A percentile compares a stretch with the other conserved stretches of the same genome.
These are phyloP conservation scores for Wickerhamomyces kurtzmanii DNA, from an alignment of 805 yeast species.

Conservation along the genomic window DNA sequence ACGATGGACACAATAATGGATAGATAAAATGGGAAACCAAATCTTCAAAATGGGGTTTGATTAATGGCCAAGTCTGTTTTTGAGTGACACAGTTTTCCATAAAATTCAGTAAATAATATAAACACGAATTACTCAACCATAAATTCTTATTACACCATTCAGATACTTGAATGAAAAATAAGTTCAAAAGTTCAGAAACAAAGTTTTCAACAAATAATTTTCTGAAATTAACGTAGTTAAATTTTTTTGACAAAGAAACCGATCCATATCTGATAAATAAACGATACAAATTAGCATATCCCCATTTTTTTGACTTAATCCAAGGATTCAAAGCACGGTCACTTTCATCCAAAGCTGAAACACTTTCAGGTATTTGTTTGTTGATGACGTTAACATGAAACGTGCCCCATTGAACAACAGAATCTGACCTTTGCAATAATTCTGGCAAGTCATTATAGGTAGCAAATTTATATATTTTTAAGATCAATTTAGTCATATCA, in stretches of 20 bases:
- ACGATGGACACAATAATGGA: conserved; percentile 66
- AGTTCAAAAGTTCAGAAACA: conserved; percentile 63
- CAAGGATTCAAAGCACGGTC: conserved; percentile 46
- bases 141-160: conserved; percentile 56
- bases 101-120: conserved; percentile 58
- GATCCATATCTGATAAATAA: conserved; percentile 67
- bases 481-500: conserved; percentile 63
- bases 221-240: conserved; percentile 53
- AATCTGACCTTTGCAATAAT: conserved; percentile 43
- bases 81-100: conserved; percentile 50
- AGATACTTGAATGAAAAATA: conserved; percentile 58
- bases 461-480: conserved; percentile 72
- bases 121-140: conserved; percentile 62
- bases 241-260: conserved; percentile 30
- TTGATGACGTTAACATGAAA: conserved; percentile 64
- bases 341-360: conserved; percentile 38
- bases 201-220: conserved; percentile 42
- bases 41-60: conserved; percentile 56
- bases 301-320: conserved; percentile 83
- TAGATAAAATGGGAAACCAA: conserved; percentile 64
- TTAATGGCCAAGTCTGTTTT: conserved; percentile 53
- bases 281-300: conserved; percentile 67
- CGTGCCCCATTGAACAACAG: conserved; percentile 59
- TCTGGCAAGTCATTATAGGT: conserved; percentile 66
- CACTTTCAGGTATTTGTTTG: conserved; percentile 45